A percentile compares a stretch with the other conserved stretches of the same genome.
phyloP scores from a whole-genome alignment of 768 basidiomycete species.

The Kwoniella dendrophila region DNA sequence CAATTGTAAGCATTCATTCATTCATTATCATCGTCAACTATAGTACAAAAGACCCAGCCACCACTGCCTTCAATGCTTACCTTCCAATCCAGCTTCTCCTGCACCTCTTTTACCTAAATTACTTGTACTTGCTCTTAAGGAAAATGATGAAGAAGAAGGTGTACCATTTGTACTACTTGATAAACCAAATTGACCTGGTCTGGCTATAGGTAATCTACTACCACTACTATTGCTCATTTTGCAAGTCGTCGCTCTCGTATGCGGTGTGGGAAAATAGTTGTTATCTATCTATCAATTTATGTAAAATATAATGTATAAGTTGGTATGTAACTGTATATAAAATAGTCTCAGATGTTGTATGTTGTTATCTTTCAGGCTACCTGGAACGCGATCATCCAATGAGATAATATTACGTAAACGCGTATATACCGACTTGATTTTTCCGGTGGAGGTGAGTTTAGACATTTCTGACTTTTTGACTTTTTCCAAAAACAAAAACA shows the following conservation, averaged over 20 bases:
- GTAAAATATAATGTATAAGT: not conserved
- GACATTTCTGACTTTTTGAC: not conserved
- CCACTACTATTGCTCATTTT: not conserved
- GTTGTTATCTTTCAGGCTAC: not conserved
- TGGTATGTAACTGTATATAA: no score
- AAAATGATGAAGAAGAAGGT: not conserved
- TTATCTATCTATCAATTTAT: not conserved
- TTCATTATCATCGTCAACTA: no score
- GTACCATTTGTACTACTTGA: no score
- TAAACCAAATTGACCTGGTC: no score
- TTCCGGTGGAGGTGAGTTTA: not conserved
- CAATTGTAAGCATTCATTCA: no score
- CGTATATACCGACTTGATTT: not conserved
- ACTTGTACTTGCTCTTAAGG: conserved; percentile 10
- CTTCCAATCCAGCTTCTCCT: conserved; percentile 25
- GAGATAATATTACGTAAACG: not conserved
- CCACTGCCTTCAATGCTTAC: not conserved
- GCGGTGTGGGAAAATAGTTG: conserved; percentile 5
- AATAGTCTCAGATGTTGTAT: no score
- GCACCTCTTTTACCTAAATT: conserved; percentile 25
- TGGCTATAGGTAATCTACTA: conserved; percentile 7
- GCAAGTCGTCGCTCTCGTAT: not conserved
- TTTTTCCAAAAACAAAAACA: not conserved
- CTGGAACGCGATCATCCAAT: not conserved
- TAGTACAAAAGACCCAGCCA: not conserved